Evolutionary conservation across 1,284 basidiomycete species (phyloP).

Genomic region (Sanguinoderma infundibulare): DNA sequence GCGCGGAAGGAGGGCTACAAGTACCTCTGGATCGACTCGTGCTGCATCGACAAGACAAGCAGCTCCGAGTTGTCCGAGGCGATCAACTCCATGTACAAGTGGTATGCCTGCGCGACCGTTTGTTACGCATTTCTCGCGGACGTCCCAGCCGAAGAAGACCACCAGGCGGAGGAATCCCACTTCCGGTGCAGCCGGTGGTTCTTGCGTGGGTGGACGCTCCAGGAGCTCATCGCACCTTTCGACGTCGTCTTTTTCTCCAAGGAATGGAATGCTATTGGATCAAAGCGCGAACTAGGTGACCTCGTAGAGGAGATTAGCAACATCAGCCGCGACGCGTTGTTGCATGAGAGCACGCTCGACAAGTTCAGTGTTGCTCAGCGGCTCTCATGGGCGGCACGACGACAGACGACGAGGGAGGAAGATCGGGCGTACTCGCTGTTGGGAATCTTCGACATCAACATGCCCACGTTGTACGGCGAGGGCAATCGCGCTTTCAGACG

Average conservation of each 20-base stretch:
- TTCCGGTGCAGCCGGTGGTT: no score
- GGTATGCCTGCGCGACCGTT: no score
- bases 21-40: no score
- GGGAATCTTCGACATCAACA: constrained; percentile 2
- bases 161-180: no score
- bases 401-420: not conserved
- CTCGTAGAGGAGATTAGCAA: not conserved
- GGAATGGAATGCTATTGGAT: not conserved
- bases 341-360: not conserved
- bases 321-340: not conserved
- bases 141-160: no score
- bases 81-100: no score
- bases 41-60: no score
- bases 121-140: no score
- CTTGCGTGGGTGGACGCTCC: no score
- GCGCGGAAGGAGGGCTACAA: no score
- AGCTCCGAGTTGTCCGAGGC: no score
- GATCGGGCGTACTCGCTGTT: constrained; percentile 5
- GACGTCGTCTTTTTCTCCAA: not conserved
- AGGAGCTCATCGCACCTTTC: not conserved
- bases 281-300: not conserved
- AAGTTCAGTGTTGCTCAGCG: not conserved
- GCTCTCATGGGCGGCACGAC: not conserved
- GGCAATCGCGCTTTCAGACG: not conserved
- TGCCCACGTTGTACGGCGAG: constrained; percentile 1